These are phyloP conservation scores for Tephrocybe rancida DNA, from an alignment of 768 basidiomycete genomes.

Conservation along the genomic window DNA sequence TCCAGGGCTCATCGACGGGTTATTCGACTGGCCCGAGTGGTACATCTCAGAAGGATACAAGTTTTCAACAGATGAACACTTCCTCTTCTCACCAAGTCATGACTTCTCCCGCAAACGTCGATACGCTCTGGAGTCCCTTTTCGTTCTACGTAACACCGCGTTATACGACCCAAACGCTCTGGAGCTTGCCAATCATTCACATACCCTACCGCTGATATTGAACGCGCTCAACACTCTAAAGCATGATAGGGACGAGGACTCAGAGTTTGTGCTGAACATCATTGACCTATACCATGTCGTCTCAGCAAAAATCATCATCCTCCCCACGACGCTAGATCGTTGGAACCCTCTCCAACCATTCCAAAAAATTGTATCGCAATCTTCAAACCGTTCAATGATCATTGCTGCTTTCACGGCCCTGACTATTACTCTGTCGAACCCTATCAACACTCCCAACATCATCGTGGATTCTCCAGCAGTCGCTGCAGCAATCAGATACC, in stretches of 20 bases:
- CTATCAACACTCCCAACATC: constrained; percentile 58
- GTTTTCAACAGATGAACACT: constrained; percentile 37
- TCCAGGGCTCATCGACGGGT: constrained; percentile 79
- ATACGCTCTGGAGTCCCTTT: constrained; percentile 84
- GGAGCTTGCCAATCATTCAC: constrained; percentile 58
- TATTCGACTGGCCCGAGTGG: constrained; percentile 90
- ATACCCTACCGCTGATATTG: constrained; percentile 67
- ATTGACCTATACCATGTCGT: constrained; percentile 74
- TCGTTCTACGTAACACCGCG: constrained; percentile 86
- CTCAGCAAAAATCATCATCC: constrained; percentile 43
- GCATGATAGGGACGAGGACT: constrained; percentile 62
- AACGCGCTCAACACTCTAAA: constrained; percentile 66
- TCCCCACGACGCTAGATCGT: constrained; percentile 29
- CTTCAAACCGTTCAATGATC: constrained; percentile 77
- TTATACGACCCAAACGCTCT: constrained; percentile 66
- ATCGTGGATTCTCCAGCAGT: constrained; percentile 60
- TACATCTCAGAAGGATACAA: constrained; percentile 68
- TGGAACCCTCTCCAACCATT: constrained; percentile 61
- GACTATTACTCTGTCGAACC: constrained; percentile 62
- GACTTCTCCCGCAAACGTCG: constrained; percentile 57
- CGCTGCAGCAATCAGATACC: constrained; percentile 64
- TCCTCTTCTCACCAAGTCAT: constrained; percentile 59
- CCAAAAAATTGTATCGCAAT: constrained; percentile 52
- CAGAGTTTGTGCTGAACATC: constrained; percentile 71
- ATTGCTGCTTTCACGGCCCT: constrained; percentile 64